A percentile compares a stretch with the other conserved stretches of the same genome.
Evolutionary conservation across 31 red algal species (phyloP).

Genomic region (Odonthalia washingtoniensis): DNA sequence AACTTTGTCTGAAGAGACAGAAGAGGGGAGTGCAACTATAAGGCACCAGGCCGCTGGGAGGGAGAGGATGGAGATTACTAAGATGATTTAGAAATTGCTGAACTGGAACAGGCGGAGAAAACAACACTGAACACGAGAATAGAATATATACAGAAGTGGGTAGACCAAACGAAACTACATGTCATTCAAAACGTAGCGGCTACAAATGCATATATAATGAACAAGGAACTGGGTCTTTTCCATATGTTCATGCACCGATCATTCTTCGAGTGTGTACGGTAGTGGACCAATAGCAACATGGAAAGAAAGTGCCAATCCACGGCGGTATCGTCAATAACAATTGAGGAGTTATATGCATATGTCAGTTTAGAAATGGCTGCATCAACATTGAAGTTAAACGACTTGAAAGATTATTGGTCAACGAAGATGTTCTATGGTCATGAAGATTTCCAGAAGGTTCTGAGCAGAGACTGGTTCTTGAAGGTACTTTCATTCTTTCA

Average conservation of each 20-base stretch:
- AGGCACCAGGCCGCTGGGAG: no score
- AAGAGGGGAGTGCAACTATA: no score
- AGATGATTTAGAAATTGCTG: no score
- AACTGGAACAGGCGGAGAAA: no score
- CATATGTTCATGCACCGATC: neutral
- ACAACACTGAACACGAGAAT: no score
- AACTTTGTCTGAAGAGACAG: no score
- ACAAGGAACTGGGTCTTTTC: slow-evolving; percentile 7
- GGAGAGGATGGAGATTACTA: no score
- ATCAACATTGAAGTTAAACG: neutral
- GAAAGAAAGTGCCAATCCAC: neutral
- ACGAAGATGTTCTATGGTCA: neutral
- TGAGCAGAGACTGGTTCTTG: neutral
- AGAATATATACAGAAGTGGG: no score
- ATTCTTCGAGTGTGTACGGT: neutral
- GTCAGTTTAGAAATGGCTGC: neutral
- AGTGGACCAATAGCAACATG: slow-evolving; percentile 1
- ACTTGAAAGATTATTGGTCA: slow-evolving; percentile 12
- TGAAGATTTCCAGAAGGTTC: neutral
- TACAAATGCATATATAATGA: neutral
- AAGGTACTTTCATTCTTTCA: neutral
- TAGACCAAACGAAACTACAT: no score
- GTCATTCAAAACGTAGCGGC: no score
- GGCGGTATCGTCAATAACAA: no score
- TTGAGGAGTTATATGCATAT: neutral